These are phyloP conservation scores for Marasmius sp. DNA, from an alignment of 1,284 basidiomycete genomes.

Conservation along the genomic window DNA sequence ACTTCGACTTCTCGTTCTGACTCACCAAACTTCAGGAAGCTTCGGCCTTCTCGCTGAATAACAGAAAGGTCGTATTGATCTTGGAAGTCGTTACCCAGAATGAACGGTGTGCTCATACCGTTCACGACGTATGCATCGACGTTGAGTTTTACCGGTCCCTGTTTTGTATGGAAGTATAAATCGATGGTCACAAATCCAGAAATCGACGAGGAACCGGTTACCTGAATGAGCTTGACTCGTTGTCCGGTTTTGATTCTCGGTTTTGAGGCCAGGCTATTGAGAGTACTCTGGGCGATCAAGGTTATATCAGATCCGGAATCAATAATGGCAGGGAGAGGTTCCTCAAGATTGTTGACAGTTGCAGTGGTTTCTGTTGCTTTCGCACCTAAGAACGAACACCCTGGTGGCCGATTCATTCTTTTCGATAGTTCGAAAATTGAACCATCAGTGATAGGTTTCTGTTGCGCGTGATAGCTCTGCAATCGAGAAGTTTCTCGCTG, in stretches of 20 bases:
- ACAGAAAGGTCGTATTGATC: conserved; percentile 29
- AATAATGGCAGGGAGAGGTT: conserved; percentile 10
- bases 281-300: conserved; percentile 18
- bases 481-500: too few relatives aligned
- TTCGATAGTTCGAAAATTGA: conserved; percentile 16
- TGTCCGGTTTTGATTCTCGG: conserved; percentile 18
- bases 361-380: conserved; percentile 20
- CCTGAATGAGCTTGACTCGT: conserved; percentile 19
- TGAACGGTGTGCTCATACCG: conserved; percentile 20
- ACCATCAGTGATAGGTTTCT: too few relatives aligned
- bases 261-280: neutral
- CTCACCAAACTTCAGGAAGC: conserved; percentile 20
- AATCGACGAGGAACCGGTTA: conserved; percentile 24
- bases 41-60: conserved; percentile 13
- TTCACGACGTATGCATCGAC: conserved; percentile 28
- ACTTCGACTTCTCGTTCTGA: conserved; percentile 12
- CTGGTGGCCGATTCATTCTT: conserved; percentile 26
- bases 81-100: conserved; percentile 29
- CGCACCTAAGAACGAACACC: conserved; percentile 27
- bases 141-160: conserved; percentile 21
- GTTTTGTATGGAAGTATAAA: conserved; percentile 20
- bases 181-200: conserved; percentile 22
- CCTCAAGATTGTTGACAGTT: conserved; percentile 9
- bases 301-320: conserved; percentile 27
- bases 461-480: too few relatives aligned